Evolutionary conservation across 1,139 yeast genomes (phyloP).

Genomic region (Sugiyamaella neomexicana): DNA sequence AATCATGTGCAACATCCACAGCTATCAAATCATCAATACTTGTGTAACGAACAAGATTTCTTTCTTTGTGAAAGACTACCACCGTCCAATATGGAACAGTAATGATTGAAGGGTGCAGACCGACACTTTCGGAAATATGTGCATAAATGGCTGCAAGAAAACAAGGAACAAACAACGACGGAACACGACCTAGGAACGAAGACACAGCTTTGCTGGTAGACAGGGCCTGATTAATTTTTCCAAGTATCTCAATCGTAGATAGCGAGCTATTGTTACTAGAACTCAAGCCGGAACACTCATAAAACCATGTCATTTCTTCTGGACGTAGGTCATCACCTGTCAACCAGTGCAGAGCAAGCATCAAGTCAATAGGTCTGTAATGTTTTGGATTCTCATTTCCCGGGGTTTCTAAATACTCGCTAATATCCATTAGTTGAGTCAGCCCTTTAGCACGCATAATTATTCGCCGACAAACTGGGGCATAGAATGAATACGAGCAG

Average conservation of each 20-base stretch:
- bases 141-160: conserved; percentile 9
- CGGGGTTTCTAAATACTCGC: neutral
- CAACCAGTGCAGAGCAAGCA: conserved; percentile 7
- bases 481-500: conserved; percentile 10
- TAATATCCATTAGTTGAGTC: conserved; percentile 5
- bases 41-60: neutral
- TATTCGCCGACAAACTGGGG: neutral
- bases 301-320: neutral
- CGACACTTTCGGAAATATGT: conserved; percentile 9
- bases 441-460: conserved; percentile 11
- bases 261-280: neutral
- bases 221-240: neutral
- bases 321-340: neutral
- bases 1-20: conserved; percentile 4
- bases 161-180: neutral
- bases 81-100: conserved; percentile 14
- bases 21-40: neutral
- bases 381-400: neutral
- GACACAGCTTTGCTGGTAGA: neutral
- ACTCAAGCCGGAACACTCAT: neutral
- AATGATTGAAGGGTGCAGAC: conserved; percentile 6
- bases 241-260: neutral
- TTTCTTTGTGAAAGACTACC: conserved; percentile 7
- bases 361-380: conserved; percentile 10
- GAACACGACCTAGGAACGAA: neutral